Evolutionary conservation across 768 basidiomycete genomes (phyloP), one percentile per base, ranked within the genome.

Genomic region (Boletellus emodensis): DNA sequence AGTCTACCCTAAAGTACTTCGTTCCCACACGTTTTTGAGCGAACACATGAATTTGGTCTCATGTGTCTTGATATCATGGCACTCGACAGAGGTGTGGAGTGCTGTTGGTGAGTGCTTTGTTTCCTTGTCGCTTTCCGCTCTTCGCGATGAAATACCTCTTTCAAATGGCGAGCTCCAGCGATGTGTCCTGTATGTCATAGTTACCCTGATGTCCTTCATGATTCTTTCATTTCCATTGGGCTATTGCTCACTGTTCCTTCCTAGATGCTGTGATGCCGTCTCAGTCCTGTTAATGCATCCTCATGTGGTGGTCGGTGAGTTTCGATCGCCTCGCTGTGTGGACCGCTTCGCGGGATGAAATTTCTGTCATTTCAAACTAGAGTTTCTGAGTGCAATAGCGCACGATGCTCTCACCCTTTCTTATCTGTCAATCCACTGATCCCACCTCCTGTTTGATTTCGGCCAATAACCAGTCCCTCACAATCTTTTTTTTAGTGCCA

Each of bases 181-280:
- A 76, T 82, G 85, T 74, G 66, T 66, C 65, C 65, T 75, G 77
- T 74, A 79, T 85, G 87, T 90, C 87, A 90, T 90, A 88, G 87
- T 89, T 89, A 90, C 87, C 84, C 87, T 89, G 87, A 90, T 80
- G 22, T 18, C 76, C 73, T 79, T 77, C 70, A 14, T 28, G 0
- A 60, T 52, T 28, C 35, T 30, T 26, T 6, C 34, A 8, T 33
- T 7, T 46, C 33, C 38, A 35, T 12, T 33, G 12, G 32, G 22
- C 18, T 20, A 6, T 39, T 15, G 42, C 56, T 66, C 3, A 67
- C 46, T 9, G 9, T 30, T 10, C 5, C 30, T 44, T 36, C 3
- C 28, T 12, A 67, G 56, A 40, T 17, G 22, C 8, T n/a, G 3
- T 4, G 5, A 1, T 2, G 3, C 1, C 28, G 12, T 18, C n/a